Evolutionary conservation across 148 eudicot species (phyloP), one percentile per base, ranked within the genome.

Genomic region (Gaultheria prostrata): DNA sequence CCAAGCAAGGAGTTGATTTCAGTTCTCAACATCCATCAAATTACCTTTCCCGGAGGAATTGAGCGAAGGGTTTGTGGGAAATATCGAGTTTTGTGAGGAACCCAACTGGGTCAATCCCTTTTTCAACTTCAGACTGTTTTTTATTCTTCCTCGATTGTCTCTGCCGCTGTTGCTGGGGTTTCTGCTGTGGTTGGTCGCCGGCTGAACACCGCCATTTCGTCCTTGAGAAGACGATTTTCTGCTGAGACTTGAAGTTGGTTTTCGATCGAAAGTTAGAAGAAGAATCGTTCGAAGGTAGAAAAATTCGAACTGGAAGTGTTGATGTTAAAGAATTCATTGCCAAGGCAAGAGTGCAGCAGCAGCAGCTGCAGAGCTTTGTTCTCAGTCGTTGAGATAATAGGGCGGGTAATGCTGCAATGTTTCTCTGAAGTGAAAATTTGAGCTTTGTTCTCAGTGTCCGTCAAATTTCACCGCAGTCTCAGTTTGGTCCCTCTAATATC

Each of bases 31-130:
- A 14, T 30, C 74, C 17, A 69, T 69, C 35, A 24, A 0, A 10
- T 26, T n/a, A 97, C 99, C 99, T 92, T 87, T 97, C 98, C 43
- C 99, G 95, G 48, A 97, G 94, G 80, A 92, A 97, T 83, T 89
- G 97, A 57, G 93, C 91, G 82, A 97, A 92, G 63, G 88, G 92
- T 88, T 90, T 93, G 69, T 91, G 87, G 65, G 94, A 77, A 87
- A 93, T 90, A 73, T 88, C 93, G 63, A 67, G 87, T 82, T 91
- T 93, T 57, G 89, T 79, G 35, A 97, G 90, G 75, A 97, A 93
- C 0, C 98, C 99, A 91, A 90, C 95, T 30, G 99, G 99, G 92
- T 96, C 97, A 45, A 90, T 85, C 76, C 93, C 93, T 85, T 92
- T 92, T 12, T 86, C 84, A 30, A 8, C 61, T 17, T 89, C 86